A percentile compares a stretch with the other conserved stretches of the same genome.
Conservation (phyloP, 2,329 filamentous ascomycete species). For the Didymella arachidicola region DNA sequence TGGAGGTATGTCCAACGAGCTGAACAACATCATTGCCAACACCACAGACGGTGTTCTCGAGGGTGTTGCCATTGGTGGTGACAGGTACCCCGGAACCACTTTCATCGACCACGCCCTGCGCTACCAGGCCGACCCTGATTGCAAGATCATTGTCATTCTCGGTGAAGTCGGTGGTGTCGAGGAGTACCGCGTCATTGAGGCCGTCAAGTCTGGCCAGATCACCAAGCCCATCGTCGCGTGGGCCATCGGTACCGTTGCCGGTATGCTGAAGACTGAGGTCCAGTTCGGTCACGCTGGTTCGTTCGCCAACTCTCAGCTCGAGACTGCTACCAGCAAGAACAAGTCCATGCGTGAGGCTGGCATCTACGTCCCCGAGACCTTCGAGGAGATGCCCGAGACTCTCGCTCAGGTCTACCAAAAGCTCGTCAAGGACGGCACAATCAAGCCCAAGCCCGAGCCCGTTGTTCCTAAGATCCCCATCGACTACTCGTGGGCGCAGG, state of each 20-base stretch:
- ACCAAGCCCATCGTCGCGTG: constrained; percentile 99
- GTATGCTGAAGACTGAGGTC: constrained; percentile 99
- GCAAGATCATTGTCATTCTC: constrained; percentile 95
- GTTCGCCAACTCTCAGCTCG: constrained; percentile 98
- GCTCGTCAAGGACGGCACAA: constrained; percentile 82
- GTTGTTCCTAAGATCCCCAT: constrained; percentile 98
- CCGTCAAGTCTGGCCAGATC: constrained; percentile 91
- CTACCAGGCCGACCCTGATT: constrained; percentile 95
- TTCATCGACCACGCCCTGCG: constrained; percentile 98
- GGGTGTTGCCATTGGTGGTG: constrained; percentile 98
- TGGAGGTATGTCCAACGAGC: constrained; percentile 99
- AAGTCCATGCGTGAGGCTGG: constrained; percentile 94
- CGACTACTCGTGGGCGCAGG: constrained; percentile 99
- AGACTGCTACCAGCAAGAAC: constrained; percentile 97
- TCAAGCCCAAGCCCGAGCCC: constrained; percentile 87
- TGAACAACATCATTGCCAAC: constrained; percentile 99
- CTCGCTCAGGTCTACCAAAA: constrained; percentile 87
- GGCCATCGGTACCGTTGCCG: constrained; percentile 98
- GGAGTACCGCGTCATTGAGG: constrained; percentile 99
- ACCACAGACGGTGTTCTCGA: constrained; percentile 98
- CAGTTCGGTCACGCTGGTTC: constrained; percentile 99
- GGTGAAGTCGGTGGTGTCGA: constrained; percentile 99
- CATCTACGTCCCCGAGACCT: constrained; percentile 92
- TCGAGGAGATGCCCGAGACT: constrained; percentile 86
- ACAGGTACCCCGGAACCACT: constrained; percentile 97